A percentile compares a stretch with the other conserved stretches of the same genome.
These are phyloP conservation scores for Cynanchum wilfordii DNA, from an alignment of 257 asterid genomes.

Conservation along the genomic window DNA sequence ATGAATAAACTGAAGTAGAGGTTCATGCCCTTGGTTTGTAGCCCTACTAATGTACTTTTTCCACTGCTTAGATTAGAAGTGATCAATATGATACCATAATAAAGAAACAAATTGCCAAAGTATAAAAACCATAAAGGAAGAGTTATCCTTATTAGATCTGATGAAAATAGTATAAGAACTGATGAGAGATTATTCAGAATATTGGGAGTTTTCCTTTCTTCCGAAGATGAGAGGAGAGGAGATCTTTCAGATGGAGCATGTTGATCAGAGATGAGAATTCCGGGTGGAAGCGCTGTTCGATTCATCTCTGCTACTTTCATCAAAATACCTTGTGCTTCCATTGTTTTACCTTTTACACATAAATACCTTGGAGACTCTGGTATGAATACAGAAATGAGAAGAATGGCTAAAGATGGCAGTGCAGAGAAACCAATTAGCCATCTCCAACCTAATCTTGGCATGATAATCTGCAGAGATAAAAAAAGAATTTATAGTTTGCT, in stretches of 20 bases:
- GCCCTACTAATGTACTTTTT: conserved; percentile 15
- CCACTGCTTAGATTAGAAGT: conserved; percentile 41
- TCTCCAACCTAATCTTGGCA: conserved; percentile 74
- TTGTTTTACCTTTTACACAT: conserved; percentile 24
- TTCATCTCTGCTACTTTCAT: neutral
- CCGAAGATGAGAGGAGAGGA: neutral
- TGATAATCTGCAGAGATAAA: conserved; percentile 29
- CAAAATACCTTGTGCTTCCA: neutral
- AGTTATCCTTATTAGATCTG: conserved; percentile 41
- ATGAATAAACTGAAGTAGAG: conserved; percentile 41
- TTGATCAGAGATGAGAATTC: conserved; percentile 21
- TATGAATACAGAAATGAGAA: conserved; percentile 41
- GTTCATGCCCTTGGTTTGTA: conserved; percentile 19
- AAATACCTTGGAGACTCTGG: conserved; percentile 69
- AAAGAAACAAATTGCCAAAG: conserved; percentile 47
- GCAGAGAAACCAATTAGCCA: conserved; percentile 67
- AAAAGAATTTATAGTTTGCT: too few relatives aligned
- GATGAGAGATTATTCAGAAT: conserved; percentile 24
- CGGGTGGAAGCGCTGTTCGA: conserved; percentile 25
- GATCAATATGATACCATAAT: conserved; percentile 49
- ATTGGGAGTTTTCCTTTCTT: neutral
- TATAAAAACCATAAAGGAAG: conserved; percentile 47
- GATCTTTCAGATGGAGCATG: neutral
- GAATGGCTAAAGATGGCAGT: conserved; percentile 46
- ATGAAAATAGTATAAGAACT: conserved; percentile 34